phyloP scores from a whole-genome alignment of 495 filamentous ascomycete genomes.

The Lasiosphaeria miniovina region DNA sequence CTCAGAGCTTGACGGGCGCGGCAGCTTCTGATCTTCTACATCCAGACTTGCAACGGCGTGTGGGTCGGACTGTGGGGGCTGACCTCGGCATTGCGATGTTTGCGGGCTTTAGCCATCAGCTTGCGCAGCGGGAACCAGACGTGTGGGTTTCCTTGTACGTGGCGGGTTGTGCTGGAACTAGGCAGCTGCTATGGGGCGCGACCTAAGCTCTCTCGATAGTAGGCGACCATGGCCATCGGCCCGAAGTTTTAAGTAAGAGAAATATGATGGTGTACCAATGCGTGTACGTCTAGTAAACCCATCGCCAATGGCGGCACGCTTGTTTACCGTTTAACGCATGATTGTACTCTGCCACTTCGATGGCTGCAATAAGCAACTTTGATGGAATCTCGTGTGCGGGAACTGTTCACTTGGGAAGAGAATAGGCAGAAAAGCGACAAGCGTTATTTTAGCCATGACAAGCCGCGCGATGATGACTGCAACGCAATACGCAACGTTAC shows the following conservation, averaged over 20 bases:
- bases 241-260: conserved; percentile 55
- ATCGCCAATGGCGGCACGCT: conserved; percentile 55
- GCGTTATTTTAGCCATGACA: conserved; percentile 55
- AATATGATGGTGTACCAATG: conserved; percentile 62
- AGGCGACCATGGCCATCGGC: conserved; percentile 59
- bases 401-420: conserved; percentile 37
- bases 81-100: conserved; percentile 44
- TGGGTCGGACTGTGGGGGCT: conserved; percentile 28
- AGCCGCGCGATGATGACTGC: conserved; percentile 62
- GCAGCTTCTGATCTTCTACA: conserved; percentile 25
- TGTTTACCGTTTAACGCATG: conserved; percentile 56
- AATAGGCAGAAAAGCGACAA: conserved; percentile 43
- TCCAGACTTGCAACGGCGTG: conserved; percentile 31
- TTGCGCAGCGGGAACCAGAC: conserved; percentile 70
- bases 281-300: conserved; percentile 67
- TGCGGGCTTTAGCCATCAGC: conserved; percentile 60
- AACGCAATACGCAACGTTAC: conserved; percentile 61
- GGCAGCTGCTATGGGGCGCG: conserved; percentile 61
- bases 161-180: conserved; percentile 47
- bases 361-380: conserved; percentile 64
- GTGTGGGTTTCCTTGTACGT: conserved; percentile 38
- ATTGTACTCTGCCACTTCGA: conserved; percentile 70
- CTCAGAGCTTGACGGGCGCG: not conserved
- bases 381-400: conserved; percentile 55
- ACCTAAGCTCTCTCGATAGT: conserved; percentile 77